Base-by-base conservation (phyloP, 164 flowering plant genomes). In the Magnolia changhungtana region DNA sequence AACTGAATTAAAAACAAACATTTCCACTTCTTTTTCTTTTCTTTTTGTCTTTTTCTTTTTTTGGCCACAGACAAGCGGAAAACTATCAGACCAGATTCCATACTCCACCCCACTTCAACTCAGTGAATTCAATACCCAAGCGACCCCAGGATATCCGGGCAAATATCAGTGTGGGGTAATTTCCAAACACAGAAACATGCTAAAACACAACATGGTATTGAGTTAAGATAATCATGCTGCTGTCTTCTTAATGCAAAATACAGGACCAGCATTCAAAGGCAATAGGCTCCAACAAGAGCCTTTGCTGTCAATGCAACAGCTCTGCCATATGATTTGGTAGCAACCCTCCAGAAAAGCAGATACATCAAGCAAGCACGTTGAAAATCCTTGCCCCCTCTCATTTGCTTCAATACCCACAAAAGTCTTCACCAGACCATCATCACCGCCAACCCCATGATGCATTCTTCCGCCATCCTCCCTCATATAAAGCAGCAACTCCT, bases 311-410 rank as follows among this genome's bases (percentile, higher is more conserved):
- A 90, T 71, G 78, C 86, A 92, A 80, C 93, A 88, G 74, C 94
- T 81, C 23, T 79, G 89, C 98, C 98, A 96, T 74, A 80, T 85
- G 74, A 90, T 86, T 78, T 68, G 73, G 81, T 96, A 92, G 63
- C 80, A 83, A 71, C 97, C 98, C n/a, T 74, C 80, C 0, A 89
- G 93, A 78, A 90, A 91, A 11, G 78, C 16, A 72, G 97, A 89
- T 77, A 91, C 90, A 81, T 94, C 91, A 52, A 94, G 90, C 85
- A 92, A 78, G 84, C 95, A 91, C 59, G 85, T 88, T 61, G 96
- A 86, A 79, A 92, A 94, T 24, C 97, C 98, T 81, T 94, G 99
- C 21, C 89, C 86, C 68, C 77, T 82, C 77, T 80, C 88, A 79
- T 87, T 89, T 8, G 81, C 83, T 77, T 87, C 85, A 77, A 90